Conservation (phyloP, 2,329 filamentous ascomycete genomes). For the Cadophora luteo-olivacea region DNA sequence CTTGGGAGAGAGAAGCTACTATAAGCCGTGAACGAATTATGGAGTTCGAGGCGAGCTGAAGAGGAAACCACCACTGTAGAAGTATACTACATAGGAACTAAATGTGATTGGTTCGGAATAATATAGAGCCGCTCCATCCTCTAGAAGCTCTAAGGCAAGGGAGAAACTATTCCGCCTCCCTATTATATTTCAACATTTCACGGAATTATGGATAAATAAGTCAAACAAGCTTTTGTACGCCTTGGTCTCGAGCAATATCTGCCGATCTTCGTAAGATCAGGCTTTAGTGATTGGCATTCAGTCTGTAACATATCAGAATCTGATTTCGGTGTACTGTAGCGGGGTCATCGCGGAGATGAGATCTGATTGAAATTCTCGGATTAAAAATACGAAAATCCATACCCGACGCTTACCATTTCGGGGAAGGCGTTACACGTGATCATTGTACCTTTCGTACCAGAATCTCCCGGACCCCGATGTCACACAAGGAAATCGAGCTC, state of each 20-base stretch:
- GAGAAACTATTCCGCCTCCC: constrained; percentile 14
- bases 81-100: constrained; percentile 24
- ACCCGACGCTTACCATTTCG: neutral
- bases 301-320: neutral
- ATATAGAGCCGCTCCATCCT: neutral
- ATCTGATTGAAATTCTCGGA: neutral
- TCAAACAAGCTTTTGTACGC: constrained; percentile 7
- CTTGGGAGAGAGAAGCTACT: neutral
- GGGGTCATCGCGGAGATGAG: neutral
- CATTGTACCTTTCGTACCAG: neutral
- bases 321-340: neutral
- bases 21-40: neutral
- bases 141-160: constrained; percentile 11
- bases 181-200: neutral
- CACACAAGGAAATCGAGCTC: too few species aligned
- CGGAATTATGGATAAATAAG: neutral
- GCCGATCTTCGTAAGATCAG: neutral
- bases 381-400: neutral
- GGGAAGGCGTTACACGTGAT: neutral
- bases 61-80: constrained; percentile 29
- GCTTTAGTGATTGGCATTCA: neutral
- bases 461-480: neutral
- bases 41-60: neutral
- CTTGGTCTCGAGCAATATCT: neutral
- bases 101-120: constrained; percentile 2